Evolutionary conservation across 345 rosid species (phyloP), one percentile per base, ranked within the genome.

Genomic region (Hibiscus mutabilis): DNA sequence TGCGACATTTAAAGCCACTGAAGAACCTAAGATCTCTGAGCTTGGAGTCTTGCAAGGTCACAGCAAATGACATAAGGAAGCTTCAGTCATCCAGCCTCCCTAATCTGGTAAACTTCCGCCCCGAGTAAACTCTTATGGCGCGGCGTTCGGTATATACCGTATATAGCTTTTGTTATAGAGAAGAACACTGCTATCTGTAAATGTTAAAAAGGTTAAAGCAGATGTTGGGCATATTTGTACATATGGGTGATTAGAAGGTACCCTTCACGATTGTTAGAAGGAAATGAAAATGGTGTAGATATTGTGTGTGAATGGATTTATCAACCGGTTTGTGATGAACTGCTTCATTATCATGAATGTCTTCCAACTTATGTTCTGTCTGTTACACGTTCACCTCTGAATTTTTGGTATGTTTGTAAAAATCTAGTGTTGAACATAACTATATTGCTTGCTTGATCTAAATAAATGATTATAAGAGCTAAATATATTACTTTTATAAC

Each of bases 41-140:
- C 27, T 72, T 90, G 79, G 98, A 90, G 73, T 85, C 91, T 2
- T 90, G 97, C 89, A 88, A 87, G 86, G 87, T 94, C 66, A 82
- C 91, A 10, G 88, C 86, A 3, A 73, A 70, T 27, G 97, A 91
- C 49, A 90, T 91, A 68, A 86, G 75, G 86, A 87, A 81, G 86
- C 97, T 94, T 73, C 89, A 86, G 60, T 75, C 84, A 51, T 77
- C 82, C 27, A 82, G 82, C 75, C 97, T 94, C 72, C 96, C 98
- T 49, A 77, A 81, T 77, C 82, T 94, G 53, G 91, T 85, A 67
- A 87, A 77, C 85, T 86, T 85, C 84, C 92, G 95, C 15, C 98
- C 97, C 1, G 89, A 84, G 73, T 89, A 78, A 29, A 73, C 10
- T 55, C 57, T 37, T 27, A 24, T 16, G 58, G 66, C 31, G 72